Percentiles rank a stretch among this genome's conserved stretches.
These are phyloP conservation scores for Lodderomyces metapsilosis DNA, from an alignment of 1,139 yeast species.

Conservation along the genomic window DNA sequence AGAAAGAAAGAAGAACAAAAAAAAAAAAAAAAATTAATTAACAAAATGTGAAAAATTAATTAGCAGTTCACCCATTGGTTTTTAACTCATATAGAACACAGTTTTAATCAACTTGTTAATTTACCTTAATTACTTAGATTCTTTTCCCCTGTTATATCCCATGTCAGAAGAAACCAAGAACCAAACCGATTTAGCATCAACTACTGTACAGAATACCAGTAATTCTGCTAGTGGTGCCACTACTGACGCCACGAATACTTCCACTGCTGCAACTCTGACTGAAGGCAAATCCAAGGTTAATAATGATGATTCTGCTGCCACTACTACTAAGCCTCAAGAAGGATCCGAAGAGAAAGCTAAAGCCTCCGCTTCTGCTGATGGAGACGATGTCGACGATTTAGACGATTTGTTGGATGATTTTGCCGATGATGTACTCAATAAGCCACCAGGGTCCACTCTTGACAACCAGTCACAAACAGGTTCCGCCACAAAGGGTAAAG, in stretches of 20 bases:
- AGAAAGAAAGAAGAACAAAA: neutral
- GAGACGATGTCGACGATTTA: conserved; percentile 69
- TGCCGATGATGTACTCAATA: conserved; percentile 69
- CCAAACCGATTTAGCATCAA: conserved; percentile 1
- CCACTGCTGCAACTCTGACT: neutral
- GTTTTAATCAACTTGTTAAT: neutral
- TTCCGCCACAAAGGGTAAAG: conserved; percentile 5
- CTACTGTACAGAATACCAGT: neutral
- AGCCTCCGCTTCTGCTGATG: conserved; percentile 15
- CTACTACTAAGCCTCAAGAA: neutral
- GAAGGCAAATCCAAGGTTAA: neutral
- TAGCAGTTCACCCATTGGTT: too few relatives aligned
- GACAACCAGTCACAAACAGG: conserved; percentile 13
- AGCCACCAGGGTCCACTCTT: conserved; percentile 53
- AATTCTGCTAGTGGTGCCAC: neutral
- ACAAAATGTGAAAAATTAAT: too few relatives aligned
- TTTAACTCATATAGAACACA: neutral
- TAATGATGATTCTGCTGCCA: neutral
- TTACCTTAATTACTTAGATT: neutral
- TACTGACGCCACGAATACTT: neutral
- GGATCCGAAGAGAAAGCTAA: conserved; percentile 1
- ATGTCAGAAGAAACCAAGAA: conserved; percentile 7
- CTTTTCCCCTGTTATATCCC: too few relatives aligned
- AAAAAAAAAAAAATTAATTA: too few relatives aligned
- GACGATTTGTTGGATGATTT: conserved; percentile 75